Conservation (phyloP, 768 basidiomycete genomes). For the Gymnopilus dilepis region DNA sequence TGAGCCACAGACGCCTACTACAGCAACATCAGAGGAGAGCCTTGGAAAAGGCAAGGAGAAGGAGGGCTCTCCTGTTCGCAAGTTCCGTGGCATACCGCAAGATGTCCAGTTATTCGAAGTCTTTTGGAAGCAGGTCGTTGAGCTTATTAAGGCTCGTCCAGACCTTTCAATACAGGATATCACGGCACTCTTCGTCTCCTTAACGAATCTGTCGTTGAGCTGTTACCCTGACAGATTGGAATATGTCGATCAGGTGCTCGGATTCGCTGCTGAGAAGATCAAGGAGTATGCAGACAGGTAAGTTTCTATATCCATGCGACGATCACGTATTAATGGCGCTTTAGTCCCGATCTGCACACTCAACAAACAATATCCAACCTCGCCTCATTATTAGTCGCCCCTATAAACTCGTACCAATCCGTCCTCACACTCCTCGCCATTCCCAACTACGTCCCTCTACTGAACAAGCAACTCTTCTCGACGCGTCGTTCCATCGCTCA, state of each 20-base stretch:
- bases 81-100: constrained; percentile 95
- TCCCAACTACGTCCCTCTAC: constrained; percentile 84
- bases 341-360: constrained; percentile 86
- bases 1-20: constrained; percentile 30
- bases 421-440: constrained; percentile 97
- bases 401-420: constrained; percentile 95
- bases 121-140: constrained; percentile 98
- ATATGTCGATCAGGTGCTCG: constrained; percentile 95
- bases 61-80: constrained; percentile 62
- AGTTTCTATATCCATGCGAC: constrained; percentile 15
- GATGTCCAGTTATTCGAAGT: constrained; percentile 97
- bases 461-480: constrained; percentile 85
- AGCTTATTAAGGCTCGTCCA: constrained; percentile 97
- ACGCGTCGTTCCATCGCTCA: constrained; percentile 93
- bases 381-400: constrained; percentile 89
- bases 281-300: constrained; percentile 85
- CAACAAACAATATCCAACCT: constrained; percentile 89
- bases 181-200: constrained; percentile 92
- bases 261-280: constrained; percentile 86
- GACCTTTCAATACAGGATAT: constrained; percentile 98
- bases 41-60: constrained; percentile 63
- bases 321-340: background rate
- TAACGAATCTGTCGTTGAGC: constrained; percentile 93
- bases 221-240: constrained; percentile 97
- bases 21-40: constrained; percentile 30